Evolutionary conservation across 495 filamentous ascomycete species (phyloP).

Genomic region (Tuber aestivum): DNA sequence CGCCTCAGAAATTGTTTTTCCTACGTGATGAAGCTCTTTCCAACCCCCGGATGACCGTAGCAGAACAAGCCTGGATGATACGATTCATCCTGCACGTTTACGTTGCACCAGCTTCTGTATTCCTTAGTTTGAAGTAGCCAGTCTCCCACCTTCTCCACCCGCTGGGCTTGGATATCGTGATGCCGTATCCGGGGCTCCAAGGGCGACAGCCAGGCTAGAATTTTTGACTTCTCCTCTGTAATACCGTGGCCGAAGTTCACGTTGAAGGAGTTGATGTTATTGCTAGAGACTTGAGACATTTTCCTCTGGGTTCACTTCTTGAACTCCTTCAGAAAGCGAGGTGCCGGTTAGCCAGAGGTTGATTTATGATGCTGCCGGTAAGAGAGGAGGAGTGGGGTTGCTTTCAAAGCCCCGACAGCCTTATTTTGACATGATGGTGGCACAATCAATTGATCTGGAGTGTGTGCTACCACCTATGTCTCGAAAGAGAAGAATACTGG

Average conservation of each 20-base stretch:
- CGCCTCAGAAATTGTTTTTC: not conserved
- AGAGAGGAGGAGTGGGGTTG: no score
- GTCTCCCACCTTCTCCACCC: not conserved
- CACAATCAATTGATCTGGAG: no score
- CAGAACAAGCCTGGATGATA: not conserved
- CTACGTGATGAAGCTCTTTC: not conserved
- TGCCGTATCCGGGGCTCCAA: not conserved
- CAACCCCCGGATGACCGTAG: not conserved
- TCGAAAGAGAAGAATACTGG: no score
- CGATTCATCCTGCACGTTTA: not conserved
- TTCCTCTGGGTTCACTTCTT: no score
- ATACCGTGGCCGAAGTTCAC: not conserved
- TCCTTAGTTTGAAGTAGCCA: not conserved
- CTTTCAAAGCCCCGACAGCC: no score
- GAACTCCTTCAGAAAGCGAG: no score
- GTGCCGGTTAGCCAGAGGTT: no score
- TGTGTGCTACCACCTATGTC: no score
- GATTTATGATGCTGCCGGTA: no score
- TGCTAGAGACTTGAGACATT: not conserved
- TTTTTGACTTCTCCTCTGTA: not conserved
- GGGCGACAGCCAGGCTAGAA: not conserved
- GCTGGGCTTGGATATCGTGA: not conserved
- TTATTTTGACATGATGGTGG: no score
- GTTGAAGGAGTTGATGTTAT: not conserved
- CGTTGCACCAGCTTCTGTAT: not conserved